phyloP scores from a whole-genome alignment of 352 stramenopile species.

The Globisporangium emineosum region DNA sequence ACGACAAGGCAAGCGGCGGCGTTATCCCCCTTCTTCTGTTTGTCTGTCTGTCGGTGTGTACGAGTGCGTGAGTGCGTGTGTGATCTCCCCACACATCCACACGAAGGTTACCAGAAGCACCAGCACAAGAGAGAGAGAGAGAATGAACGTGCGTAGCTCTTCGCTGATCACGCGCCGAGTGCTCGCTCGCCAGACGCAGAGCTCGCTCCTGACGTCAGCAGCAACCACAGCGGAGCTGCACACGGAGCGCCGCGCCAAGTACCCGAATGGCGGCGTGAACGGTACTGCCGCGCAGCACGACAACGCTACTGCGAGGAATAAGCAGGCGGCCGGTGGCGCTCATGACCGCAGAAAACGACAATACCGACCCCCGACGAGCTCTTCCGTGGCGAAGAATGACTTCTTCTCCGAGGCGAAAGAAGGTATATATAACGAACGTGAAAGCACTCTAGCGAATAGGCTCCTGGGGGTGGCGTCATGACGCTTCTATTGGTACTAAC shows the following conservation, averaged over 20 bases:
- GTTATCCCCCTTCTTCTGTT: background rate
- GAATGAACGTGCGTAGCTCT: conserved; percentile 16
- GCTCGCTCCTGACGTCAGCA: conserved; percentile 1
- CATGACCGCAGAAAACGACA: conserved; percentile 23
- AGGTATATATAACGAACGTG: background rate
- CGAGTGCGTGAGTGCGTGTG: background rate
- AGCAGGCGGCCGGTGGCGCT: background rate
- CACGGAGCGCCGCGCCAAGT: conserved; percentile 15
- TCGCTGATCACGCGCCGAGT: conserved; percentile 18
- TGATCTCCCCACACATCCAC: background rate
- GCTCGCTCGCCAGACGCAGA: conserved; percentile 9
- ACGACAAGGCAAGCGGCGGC: background rate
- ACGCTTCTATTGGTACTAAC: background rate
- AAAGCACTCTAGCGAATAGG: background rate
- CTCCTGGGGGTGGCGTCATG: background rate
- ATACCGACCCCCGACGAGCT: conserved; percentile 7
- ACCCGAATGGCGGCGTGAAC: conserved; percentile 10
- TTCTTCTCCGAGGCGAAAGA: conserved; percentile 15
- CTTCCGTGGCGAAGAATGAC: conserved; percentile 3
- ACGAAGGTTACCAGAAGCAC: background rate
- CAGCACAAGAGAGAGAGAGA: background rate
- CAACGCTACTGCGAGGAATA: background rate
- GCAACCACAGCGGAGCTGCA: conserved; percentile 9
- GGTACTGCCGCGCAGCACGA: background rate
- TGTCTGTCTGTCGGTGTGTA: background rate